Evolutionary conservation across 805 yeast genomes (phyloP).

Genomic region (Torulaspora delbrueckii): DNA sequence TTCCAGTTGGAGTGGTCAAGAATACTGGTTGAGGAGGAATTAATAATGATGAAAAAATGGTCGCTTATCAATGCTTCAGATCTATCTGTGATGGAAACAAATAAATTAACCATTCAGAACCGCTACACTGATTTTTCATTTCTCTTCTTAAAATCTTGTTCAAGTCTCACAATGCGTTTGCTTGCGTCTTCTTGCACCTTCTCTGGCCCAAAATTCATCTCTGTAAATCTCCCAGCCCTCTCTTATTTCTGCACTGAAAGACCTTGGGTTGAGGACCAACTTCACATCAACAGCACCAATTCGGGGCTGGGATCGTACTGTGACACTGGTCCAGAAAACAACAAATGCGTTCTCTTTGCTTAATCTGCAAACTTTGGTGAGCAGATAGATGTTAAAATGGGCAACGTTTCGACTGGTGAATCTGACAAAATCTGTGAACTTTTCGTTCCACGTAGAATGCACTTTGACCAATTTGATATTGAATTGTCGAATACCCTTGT

Average conservation of each 20-base stretch:
- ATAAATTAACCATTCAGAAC: constrained; percentile 19
- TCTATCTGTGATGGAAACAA: constrained; percentile 11
- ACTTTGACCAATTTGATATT: constrained; percentile 73
- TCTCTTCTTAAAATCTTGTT: background rate
- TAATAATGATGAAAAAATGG: constrained; percentile 13
- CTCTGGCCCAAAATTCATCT: constrained; percentile 89
- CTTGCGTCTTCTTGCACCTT: constrained; percentile 58
- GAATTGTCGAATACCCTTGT: constrained; percentile 81
- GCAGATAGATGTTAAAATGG: constrained; percentile 14
- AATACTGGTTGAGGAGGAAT: background rate
- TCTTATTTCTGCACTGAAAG: constrained; percentile 74
- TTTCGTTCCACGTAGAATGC: constrained; percentile 38
- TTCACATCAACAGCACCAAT: constrained; percentile 79
- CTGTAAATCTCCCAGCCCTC: constrained; percentile 95
- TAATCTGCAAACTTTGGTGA: constrained; percentile 13
- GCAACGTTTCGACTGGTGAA: constrained; percentile 29
- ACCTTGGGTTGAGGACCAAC: constrained; percentile 72
- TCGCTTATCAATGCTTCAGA: constrained; percentile 5
- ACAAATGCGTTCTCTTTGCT: constrained; percentile 15
- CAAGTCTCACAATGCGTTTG: constrained; percentile 4
- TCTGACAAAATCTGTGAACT: constrained; percentile 35
- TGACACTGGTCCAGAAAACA: constrained; percentile 25
- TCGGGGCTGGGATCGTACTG: constrained; percentile 48
- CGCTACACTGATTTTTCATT: constrained; percentile 19
- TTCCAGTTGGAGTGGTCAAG: constrained; percentile 1